Evolutionary conservation across 257 asterid genomes (phyloP), one percentile per base, ranked within the genome.

Genomic region (Echites panduratus): DNA sequence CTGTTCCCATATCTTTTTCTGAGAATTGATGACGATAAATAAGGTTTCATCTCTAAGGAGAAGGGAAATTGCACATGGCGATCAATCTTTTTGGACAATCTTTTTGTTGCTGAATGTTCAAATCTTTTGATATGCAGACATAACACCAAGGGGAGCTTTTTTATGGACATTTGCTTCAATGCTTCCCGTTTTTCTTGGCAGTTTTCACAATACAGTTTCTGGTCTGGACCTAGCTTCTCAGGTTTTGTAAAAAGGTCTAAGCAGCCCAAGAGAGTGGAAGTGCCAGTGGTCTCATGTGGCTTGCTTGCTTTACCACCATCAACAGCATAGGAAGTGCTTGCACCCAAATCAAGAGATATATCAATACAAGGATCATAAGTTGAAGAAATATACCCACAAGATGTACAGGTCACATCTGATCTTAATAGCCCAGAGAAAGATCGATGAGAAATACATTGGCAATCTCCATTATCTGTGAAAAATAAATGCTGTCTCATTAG

Each of bases 341-440:
- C 52, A 81, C 75, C 82, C 63, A 89, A 79, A 81, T 89, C 87
- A 22, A 89, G 90, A 48, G 94, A 89, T 49, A 89, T 82, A 85
- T 89, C 96, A 7, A 89, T 38, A 43, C 86, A 88, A 2, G 96
- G 94, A 78, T 89, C 96, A 53, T 82, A 89, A 17, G 96, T 89
- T n/a, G 96, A 84, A 40, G 96, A 89, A 35, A 84, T 86, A 77
- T 82, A 88, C 10, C 96, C 96, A 73, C 96, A 89, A 2, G 92
- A 83, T 53, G 89, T 80, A 41, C 96, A 89, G 2, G 93, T 88
- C 52, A 89, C 89, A 61, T 88, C 96, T 10, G 96, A 89, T 84
- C 96, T 86, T 75, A 89, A 66, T 24, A 87, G 76, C 26, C 96
- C 96, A 0, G 92, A 86, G 76, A 89, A 89, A 48, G 76, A 87